These are phyloP conservation scores for Cyberlindnera euphorbiiphila DNA, from an alignment of 805 yeast genomes.

Conservation along the genomic window DNA sequence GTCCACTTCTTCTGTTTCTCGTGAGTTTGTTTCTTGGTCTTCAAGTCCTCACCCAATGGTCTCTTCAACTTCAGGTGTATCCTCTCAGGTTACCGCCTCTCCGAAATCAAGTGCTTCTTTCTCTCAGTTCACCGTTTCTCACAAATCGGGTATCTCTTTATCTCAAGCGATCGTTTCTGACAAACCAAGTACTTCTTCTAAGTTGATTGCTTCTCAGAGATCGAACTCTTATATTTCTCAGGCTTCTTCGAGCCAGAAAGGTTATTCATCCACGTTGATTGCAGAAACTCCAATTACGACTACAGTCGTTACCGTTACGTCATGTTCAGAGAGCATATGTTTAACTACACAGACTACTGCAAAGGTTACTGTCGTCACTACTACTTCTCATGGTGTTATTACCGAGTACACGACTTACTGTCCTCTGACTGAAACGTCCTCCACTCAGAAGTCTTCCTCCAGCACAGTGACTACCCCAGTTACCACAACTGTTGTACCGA, in stretches of 20 bases:
- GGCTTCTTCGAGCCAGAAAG: no score
- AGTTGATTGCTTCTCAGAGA: no score
- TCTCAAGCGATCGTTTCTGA: no score
- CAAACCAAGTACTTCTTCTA: no score
- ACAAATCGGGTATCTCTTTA: no score
- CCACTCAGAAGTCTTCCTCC: not conserved
- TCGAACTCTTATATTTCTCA: no score
- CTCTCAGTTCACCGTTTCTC: no score
- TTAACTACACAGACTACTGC: slow-evolving; percentile 16
- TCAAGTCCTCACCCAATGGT: no score
- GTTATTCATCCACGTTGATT: not conserved
- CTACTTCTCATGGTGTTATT: slow-evolving; percentile 30
- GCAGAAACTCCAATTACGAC: slow-evolving; percentile 6
- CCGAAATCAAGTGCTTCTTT: no score
- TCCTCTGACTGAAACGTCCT: slow-evolving; percentile 15
- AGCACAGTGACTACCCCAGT: not conserved
- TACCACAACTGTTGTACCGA: slow-evolving; percentile 17
- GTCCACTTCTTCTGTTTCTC: not conserved
- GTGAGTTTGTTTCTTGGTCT: no score
- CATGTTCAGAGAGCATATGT: slow-evolving; percentile 19
- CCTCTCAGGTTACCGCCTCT: no score
- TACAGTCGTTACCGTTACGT: slow-evolving; percentile 22
- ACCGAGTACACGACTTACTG: slow-evolving; percentile 27
- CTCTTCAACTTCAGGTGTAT: no score
- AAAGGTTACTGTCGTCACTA: slow-evolving; percentile 30